Evolutionary conservation across 345 rosid species (phyloP).

Genomic region (Citrus sinensis): DVS_A1.0 CM039167.1:8986001-8986500

Average conservation of each 20-base stretch:
- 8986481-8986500: slow-evolving; percentile 83
- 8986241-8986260: not conserved
- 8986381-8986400: slow-evolving; percentile 2
- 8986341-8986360: not conserved
- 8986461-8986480: slow-evolving; percentile 93
- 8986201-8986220: too few relatives aligned
- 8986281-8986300: not conserved
- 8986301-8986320: not conserved
- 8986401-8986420: slow-evolving; percentile 35
- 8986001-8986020: too few relatives aligned
- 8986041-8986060: too few relatives aligned
- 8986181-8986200: too few relatives aligned
- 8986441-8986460: slow-evolving; percentile 99
- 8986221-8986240: not conserved
- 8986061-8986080: too few relatives aligned
- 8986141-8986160: too few relatives aligned
- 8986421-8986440: slow-evolving; percentile 78
- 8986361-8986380: not conserved
- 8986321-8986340: not conserved
- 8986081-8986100: too few relatives aligned
- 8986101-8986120: too few relatives aligned
- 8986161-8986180: too few relatives aligned
- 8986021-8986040: too few relatives aligned
- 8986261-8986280: not conserved
- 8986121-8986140: too few relatives aligned